Base-by-base conservation (phyloP, 2,329 filamentous ascomycete genomes). In the Ophiostoma quercus region DNA sequence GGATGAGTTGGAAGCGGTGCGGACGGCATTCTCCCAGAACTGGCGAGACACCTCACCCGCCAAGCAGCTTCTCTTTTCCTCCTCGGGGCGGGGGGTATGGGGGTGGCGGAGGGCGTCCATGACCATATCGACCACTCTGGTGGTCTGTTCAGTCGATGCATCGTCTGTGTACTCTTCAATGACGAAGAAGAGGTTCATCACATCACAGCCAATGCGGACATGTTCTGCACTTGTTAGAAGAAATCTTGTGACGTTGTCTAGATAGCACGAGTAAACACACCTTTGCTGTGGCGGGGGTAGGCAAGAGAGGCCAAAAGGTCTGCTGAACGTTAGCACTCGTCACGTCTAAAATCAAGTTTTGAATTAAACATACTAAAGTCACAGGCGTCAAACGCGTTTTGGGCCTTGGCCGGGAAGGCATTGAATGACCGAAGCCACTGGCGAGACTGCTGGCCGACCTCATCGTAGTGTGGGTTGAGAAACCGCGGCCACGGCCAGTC, bases 131-230 rank as follows among this genome's bases (percentile, higher is more conserved):
- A 67, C 72, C 34, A 74, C 69, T 3, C 62, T 6, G n/a, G 68
- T 43, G 0, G 72, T 71, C 6, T 74, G 71, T 1, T 66, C 41
- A 2, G 70, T 66, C 1, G 62, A 60, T 0, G 70, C 66, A 9
- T 70, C 67, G 68, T 76, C 75, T 0, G 75, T 74, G 65, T 72
- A 68, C 66, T 76, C 75, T 51, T 76, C 75, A 9, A 75, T 72
- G 39, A 76, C 70, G 66, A 76, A 77, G 68, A 76, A 76, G 22
- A 76, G 67, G 66, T 76, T 74, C 75, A 76, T 76, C 3, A 76
- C 63, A 51, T 76, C 75, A 39, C 73, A 76, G 29, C 32, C 69
- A 14, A 69, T 70, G 19, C 71, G 70, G 4, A 73, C 62, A 22
- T 72, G 71, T 0, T 73, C 74, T 74, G 16, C 4, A 37, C 11